phyloP scores from a whole-genome alignment of 139 green algal species.

The Penium margaritaceum region DNA sequence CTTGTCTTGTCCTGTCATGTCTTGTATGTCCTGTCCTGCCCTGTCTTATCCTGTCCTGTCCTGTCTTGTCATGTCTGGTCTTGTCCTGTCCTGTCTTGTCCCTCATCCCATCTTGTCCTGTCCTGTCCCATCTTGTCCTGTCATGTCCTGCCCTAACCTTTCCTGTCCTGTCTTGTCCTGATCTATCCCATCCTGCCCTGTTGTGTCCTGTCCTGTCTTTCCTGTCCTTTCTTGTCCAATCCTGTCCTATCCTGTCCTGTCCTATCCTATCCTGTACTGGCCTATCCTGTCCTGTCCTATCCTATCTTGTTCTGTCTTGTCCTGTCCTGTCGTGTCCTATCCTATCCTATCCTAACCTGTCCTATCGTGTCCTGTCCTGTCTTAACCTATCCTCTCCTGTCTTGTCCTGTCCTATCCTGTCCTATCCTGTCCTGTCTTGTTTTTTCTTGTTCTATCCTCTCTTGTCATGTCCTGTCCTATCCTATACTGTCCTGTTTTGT shows the following conservation, averaged over 20 bases:
- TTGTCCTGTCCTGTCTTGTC: not conserved
- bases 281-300: not conserved
- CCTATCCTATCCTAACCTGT: not conserved
- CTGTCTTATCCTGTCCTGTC: not conserved
- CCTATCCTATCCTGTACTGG: not conserved
- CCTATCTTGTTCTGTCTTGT: not conserved
- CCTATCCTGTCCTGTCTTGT: not conserved
- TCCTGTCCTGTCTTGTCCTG: not conserved
- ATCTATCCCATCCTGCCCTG: not conserved
- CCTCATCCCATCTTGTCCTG: not conserved
- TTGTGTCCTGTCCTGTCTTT: not conserved
- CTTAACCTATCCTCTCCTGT: not conserved
- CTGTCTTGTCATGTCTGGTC: not conserved
- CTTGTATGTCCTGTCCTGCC: not conserved
- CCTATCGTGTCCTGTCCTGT: constrained; percentile 1
- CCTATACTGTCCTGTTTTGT: not conserved
- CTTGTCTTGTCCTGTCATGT: not conserved
- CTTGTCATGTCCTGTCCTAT: not conserved
- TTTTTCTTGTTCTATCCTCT: too few species aligned
- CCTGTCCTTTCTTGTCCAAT: not conserved
- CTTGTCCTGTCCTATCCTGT: not conserved
- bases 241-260: not conserved
- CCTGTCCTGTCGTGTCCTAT: not conserved
- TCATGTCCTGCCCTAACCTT: not conserved
- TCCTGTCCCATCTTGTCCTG: not conserved